A percentile compares a stretch with the other conserved stretches of the same genome.
Conservation (phyloP, 768 basidiomycete genomes). For the Gymnopilus dilepis region DNA sequence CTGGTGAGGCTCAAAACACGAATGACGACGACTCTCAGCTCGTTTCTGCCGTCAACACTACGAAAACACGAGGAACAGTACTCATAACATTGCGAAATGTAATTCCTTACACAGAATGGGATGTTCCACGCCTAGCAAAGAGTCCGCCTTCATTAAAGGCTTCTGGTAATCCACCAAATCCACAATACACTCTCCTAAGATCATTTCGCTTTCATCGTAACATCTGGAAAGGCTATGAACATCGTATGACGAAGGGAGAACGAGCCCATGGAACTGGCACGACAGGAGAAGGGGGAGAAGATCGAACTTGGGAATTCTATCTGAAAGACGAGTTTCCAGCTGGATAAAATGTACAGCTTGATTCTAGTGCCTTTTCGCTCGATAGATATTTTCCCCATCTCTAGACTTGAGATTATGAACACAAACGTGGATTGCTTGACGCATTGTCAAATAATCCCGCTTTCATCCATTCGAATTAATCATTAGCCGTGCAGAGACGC, state of each 20-base stretch:
- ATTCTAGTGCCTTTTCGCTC: too few relatives aligned
- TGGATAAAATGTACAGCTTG: too few relatives aligned
- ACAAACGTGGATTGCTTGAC: too few relatives aligned
- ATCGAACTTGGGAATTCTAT: constrained; percentile 91
- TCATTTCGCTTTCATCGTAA: constrained; percentile 80
- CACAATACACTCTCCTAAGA: constrained; percentile 70
- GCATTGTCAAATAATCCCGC: too few relatives aligned
- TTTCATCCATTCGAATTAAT: background rate
- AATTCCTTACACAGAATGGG: constrained; percentile 88
- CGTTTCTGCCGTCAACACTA: constrained; percentile 7
- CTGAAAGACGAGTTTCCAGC: constrained; percentile 31
- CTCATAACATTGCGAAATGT: constrained; percentile 89
- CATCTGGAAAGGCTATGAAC: constrained; percentile 85
- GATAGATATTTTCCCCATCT: too few relatives aligned
- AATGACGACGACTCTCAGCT: constrained; percentile 14
- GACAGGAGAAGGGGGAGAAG: constrained; percentile 77
- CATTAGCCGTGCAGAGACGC: background rate
- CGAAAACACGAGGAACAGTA: constrained; percentile 65
- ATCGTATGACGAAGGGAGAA: constrained; percentile 94
- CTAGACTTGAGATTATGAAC: too few relatives aligned
- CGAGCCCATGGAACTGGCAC: constrained; percentile 65
- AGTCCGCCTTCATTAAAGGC: constrained; percentile 62
- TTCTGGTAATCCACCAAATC: constrained; percentile 56
- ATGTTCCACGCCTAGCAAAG: constrained; percentile 77
- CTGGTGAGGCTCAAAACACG: constrained; percentile 8